These are phyloP conservation scores for Megacollybia platyphylla DNA, from an alignment of 1,284 basidiomycete species.

Conservation along the genomic window DNA sequence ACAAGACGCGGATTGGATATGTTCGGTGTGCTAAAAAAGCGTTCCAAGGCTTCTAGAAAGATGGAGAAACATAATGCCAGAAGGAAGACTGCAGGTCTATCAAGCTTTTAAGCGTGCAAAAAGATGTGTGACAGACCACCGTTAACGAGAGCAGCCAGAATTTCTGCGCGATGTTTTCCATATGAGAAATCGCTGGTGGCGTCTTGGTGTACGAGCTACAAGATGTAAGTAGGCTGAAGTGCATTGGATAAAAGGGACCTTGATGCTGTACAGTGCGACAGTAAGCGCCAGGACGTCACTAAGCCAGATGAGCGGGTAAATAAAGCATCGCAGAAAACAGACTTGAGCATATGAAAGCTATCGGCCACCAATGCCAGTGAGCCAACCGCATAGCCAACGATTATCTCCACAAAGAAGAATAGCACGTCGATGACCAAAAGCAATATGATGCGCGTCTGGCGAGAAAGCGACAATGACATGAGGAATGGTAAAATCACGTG, in stretches of 20 bases:
- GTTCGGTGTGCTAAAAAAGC: constrained; percentile 81
- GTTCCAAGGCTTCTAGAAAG: constrained; percentile 82
- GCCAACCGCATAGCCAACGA: constrained; percentile 84
- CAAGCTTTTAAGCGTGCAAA: constrained; percentile 25
- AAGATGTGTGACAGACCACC: constrained; percentile 58
- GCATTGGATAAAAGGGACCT: constrained; percentile 30
- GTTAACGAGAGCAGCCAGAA: constrained; percentile 89
- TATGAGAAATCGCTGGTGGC: constrained; percentile 68
- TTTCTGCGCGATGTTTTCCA: constrained; percentile 98
- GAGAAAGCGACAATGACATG: constrained; percentile 30
- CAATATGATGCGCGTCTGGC: constrained; percentile 67
- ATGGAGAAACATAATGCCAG: constrained; percentile 95
- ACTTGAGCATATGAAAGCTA: constrained; percentile 99
- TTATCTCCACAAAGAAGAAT: constrained; percentile 92
- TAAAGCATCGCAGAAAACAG: constrained; percentile 13
- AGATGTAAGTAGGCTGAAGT: constrained; percentile 5
- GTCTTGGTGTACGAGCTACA: constrained; percentile 41
- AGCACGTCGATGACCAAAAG: constrained; percentile 76
- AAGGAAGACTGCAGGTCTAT: constrained; percentile 34
- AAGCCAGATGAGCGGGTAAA: constrained; percentile 7
- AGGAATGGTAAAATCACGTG: background rate
- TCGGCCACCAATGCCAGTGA: constrained; percentile 94
- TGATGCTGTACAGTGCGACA: constrained; percentile 95
- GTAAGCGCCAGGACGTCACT: constrained; percentile 93
- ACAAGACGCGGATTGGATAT: constrained; percentile 83